Conservation (phyloP, 306 rosid genomes). For the Bauhinia variegata region DNA sequence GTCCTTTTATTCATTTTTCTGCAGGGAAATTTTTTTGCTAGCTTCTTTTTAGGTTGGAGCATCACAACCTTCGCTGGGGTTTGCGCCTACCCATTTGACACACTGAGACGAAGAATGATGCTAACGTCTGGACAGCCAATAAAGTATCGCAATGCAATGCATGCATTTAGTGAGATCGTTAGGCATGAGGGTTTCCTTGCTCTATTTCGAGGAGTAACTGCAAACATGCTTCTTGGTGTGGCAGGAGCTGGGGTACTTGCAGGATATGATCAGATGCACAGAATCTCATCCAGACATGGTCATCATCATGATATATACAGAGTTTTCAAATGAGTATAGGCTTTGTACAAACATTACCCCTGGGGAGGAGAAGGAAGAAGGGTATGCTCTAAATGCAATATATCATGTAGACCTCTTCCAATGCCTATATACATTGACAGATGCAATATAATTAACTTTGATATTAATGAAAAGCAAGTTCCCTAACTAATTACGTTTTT, state of each 20-base stretch:
- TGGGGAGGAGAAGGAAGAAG: no score
- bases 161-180: slow-evolving; percentile 79
- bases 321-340: slow-evolving; percentile 47
- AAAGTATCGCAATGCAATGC: slow-evolving; percentile 66
- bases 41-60: slow-evolving; percentile 96
- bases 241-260: slow-evolving; percentile 98
- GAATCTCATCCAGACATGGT: slow-evolving; percentile 51
- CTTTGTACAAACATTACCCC: no score
- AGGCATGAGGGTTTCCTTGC: slow-evolving; percentile 73
- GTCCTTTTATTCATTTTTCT: slow-evolving; percentile 32
- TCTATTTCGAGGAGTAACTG: slow-evolving; percentile 78
- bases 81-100: slow-evolving; percentile 95
- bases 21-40: slow-evolving; percentile 87
- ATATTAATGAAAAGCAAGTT: no score
- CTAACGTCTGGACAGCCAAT: slow-evolving; percentile 81
- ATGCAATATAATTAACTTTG: no score
- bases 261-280: slow-evolving; percentile 81
- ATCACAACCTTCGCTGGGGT: slow-evolving; percentile 77
- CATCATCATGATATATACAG: slow-evolving; percentile 42
- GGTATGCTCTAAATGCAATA: no score
- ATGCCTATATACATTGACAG: no score
- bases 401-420: no score
- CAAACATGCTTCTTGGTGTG: slow-evolving; percentile 93
- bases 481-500: no score
- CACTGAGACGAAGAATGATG: slow-evolving; percentile 92